A percentile compares a stretch with the other conserved stretches of the same genome.
These are phyloP conservation scores for Aphanoascus verrucosus DNA, from an alignment of 2,329 filamentous ascomycete species.

Conservation along the genomic window DNA sequence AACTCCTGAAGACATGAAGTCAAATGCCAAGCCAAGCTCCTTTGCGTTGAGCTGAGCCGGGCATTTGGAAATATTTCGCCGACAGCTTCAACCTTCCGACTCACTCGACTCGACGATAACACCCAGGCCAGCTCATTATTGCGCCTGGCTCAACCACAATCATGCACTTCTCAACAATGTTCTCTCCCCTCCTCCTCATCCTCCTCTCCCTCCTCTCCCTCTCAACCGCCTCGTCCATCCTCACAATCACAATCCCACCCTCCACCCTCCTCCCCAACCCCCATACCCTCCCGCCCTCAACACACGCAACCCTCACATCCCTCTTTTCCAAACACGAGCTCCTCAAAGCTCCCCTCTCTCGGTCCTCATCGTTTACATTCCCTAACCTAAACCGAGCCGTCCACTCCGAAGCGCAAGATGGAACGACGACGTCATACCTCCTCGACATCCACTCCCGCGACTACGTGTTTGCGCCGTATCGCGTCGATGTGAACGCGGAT, in stretches of 20 bases:
- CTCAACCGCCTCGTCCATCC: slow-evolving; percentile 19
- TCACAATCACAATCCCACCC: slow-evolving; percentile 32
- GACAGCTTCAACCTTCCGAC: no score
- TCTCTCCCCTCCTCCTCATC: slow-evolving; percentile 12
- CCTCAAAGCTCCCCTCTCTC: slow-evolving; percentile 55
- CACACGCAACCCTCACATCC: slow-evolving; percentile 43
- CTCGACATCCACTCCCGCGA: slow-evolving; percentile 67
- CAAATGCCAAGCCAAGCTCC: no score
- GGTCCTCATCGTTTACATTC: slow-evolving; percentile 64
- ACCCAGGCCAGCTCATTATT: not conserved
- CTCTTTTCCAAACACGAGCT: slow-evolving; percentile 36
- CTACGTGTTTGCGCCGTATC: slow-evolving; percentile 64
- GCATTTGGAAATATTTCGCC: no score
- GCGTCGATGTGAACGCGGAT: slow-evolving; percentile 53
- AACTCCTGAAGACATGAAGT: not conserved
- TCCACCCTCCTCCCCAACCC: slow-evolving; percentile 38
- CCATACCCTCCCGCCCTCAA: slow-evolving; percentile 34
- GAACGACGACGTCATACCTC: slow-evolving; percentile 54
- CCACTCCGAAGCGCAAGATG: no score
- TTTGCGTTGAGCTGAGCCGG: no score
- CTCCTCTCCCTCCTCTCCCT: slow-evolving; percentile 17
- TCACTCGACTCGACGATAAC: no score
- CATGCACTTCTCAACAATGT: not conserved
- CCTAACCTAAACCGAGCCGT: slow-evolving; percentile 34
- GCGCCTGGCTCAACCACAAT: not conserved